Evolutionary conservation across 768 basidiomycete species (phyloP).

Genomic region (Clitopilus hobsonii): DNA sequence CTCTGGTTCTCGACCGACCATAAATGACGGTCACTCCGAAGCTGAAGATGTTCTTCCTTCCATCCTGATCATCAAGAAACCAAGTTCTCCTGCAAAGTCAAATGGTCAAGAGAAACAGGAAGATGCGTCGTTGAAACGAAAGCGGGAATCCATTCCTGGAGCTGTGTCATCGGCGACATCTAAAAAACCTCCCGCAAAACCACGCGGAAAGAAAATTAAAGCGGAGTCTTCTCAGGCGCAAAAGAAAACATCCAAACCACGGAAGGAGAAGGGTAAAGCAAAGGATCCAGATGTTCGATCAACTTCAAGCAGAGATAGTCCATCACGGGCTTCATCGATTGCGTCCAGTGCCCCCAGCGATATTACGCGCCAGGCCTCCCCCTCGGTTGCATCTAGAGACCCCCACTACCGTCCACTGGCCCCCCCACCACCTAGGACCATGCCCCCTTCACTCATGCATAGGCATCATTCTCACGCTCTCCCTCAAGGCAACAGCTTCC

Average conservation of each 20-base stretch:
- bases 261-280: slow-evolving; percentile 30
- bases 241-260: slow-evolving; percentile 10
- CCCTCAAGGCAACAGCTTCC: slow-evolving; percentile 6
- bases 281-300: slow-evolving; percentile 19
- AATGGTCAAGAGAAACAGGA: background rate
- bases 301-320: slow-evolving; percentile 24
- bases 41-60: slow-evolving; percentile 21
- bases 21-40: slow-evolving; percentile 5
- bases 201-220: slow-evolving; percentile 2
- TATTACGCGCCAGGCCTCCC: slow-evolving; percentile 20
- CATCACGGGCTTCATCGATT: slow-evolving; percentile 50
- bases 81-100: background rate
- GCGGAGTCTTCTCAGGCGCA: background rate
- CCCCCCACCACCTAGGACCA: slow-evolving; percentile 8
- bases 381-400: slow-evolving; percentile 21
- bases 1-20: slow-evolving; percentile 1
- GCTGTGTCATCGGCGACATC: background rate
- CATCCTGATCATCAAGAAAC: slow-evolving; percentile 21
- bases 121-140: slow-evolving; percentile 13
- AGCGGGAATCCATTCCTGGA: slow-evolving; percentile 12
- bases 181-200: slow-evolving; percentile 3
- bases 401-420: slow-evolving; percentile 12
- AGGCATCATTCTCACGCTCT: slow-evolving; percentile 16
- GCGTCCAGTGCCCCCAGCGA: slow-evolving; percentile 30
- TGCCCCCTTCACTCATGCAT: slow-evolving; percentile 1